Percentiles rank a stretch among this genome's conserved stretches.
These are phyloP conservation scores for Cadophora sp. DNA, from an alignment of 2,329 filamentous ascomycete species.

Conservation along the genomic window DNA sequence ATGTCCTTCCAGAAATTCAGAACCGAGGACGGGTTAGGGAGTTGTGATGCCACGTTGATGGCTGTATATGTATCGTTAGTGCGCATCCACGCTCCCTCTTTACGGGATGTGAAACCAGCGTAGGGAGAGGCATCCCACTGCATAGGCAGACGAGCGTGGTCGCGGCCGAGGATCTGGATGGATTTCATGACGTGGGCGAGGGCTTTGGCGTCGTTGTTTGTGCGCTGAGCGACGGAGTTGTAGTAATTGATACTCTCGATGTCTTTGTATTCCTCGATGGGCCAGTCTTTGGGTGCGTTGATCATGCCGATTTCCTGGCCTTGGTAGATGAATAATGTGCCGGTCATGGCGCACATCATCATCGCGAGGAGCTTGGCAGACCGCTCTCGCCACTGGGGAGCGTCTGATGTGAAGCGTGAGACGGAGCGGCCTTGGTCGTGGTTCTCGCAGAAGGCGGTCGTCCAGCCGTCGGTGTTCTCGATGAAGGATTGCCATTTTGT, in stretches of 20 bases:
- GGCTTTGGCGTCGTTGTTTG: constrained; percentile 44
- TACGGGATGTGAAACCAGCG: constrained; percentile 65
- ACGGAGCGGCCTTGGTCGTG: constrained; percentile 66
- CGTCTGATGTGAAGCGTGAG: constrained; percentile 53
- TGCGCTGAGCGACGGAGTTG: constrained; percentile 50
- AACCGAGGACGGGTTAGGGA: constrained; percentile 33
- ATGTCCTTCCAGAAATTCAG: constrained; percentile 44
- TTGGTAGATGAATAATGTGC: constrained; percentile 65
- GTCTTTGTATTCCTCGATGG: constrained; percentile 56
- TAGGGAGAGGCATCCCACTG: constrained; percentile 65
- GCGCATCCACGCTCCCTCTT: constrained; percentile 64
- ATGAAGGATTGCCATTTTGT: constrained; percentile 59
- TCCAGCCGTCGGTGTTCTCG: constrained; percentile 61
- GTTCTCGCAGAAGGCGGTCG: constrained; percentile 67
- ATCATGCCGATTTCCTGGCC: constrained; percentile 66
- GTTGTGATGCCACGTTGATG: constrained; percentile 65
- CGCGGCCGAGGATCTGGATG: constrained; percentile 55
- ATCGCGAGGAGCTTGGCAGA: constrained; percentile 60
- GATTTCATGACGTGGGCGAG: constrained; percentile 55
- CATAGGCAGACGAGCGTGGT: constrained; percentile 73
- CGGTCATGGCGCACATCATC: constrained; percentile 56
- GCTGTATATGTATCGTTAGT: constrained; percentile 58
- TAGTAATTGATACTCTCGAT: constrained; percentile 59
- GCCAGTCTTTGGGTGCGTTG: constrained; percentile 61
- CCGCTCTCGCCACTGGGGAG: constrained; percentile 35